Evolutionary conservation across 768 basidiomycete species (phyloP), one percentile per base, ranked within the genome.

Genomic region (Leucosporidium yakuticum): DNA sequence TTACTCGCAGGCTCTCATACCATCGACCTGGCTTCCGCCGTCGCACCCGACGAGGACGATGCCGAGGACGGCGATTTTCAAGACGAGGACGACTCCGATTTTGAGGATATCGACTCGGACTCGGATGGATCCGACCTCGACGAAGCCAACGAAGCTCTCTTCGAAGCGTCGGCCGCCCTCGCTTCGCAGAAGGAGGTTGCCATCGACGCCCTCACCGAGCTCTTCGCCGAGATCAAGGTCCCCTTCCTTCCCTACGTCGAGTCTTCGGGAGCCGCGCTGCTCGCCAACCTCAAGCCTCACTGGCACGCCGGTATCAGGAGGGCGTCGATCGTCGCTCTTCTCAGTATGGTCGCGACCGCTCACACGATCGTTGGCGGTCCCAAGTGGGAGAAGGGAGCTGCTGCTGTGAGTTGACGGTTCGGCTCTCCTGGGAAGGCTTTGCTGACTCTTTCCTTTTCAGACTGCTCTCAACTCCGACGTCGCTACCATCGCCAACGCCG

Each of bases 101-200:
- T 69, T 49, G 76, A 74, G 65, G 90, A 91, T 23, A 14, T 39
- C 49, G 62, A 29, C 53, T 27, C 23, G 20, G 62, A 12, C 62
- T 25, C 25, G 49, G 71, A 69, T 63, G 11, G 21, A 15, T 29
- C 51, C 21, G 29, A 25, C n/a, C 29, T 29, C 21, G 89, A 90
- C 68, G 56, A 62, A 21, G 73, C 79, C 55, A 77, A 73, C 21
- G 79, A 77, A 66, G 69, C 70, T 31, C 74, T 80, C 58, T 78
- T 76, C 51, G 79, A 78, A 57, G 78, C 90, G 69, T 96, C 93
- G 82, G 91, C 89, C 74, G 94, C 93, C 25, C 88, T 98, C 73
- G 94, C 94, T 53, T 91, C 98, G 64, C 96, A 99, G 83, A 99
- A 99, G 80, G 96, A 99, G 82, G 95, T 97, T 68, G 94, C 96